Evolutionary conservation across 805 yeast genomes (phyloP), one percentile per base, ranked within the genome.

Genomic region (Sugiyamaella boreocaroliniensis): DNA sequence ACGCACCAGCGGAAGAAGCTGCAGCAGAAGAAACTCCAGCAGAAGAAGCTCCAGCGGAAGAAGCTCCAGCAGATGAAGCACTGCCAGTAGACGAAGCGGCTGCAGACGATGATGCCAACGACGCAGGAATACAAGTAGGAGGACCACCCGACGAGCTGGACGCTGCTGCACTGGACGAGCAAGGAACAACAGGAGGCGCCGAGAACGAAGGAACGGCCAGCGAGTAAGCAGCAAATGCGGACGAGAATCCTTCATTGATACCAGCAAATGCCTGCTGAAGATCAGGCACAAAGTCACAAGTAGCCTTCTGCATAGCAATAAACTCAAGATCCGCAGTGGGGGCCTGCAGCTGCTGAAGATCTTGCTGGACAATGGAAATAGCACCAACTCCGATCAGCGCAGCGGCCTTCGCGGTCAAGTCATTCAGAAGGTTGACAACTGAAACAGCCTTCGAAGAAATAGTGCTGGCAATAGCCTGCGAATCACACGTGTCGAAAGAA

Each of bases 371-470:
- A 47, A 64, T 58, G 26, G 50, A 3, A 41, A 29, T 43, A 29
- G 61, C 63, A 8, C 61, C 62, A 19, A 57, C 64, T 29, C 56
- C 43, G 45, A 29, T 37, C 49, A 65, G 58, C 55, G 56, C 68
- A 32, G 49, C 42, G 16, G 61, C 60, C 62, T 63, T 62, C 45
- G 43, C 18, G 26, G 49, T 44, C 15, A 65, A 56, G 18, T 57
- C 59, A 41, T 43, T 26, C 45, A 65, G 55, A 19, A 65, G 61
- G 29, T 44, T 29, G 12, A 48, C 29, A 41, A 64, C 51, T 19
- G 60, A 51, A 18, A 53, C 11, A 29, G 49, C 55, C 42, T 56
- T 29, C 22, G 50, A n/a, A 43, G 20, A 20, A 37, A 59, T 40
- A 32, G 47, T 26, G 20, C 43, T 45, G 7, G 51, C 48, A 40